A percentile compares a stretch with the other conserved stretches of the same genome.
Conservation (phyloP, 768 basidiomycete species). For the Termitomyces titanicus region DNA sequence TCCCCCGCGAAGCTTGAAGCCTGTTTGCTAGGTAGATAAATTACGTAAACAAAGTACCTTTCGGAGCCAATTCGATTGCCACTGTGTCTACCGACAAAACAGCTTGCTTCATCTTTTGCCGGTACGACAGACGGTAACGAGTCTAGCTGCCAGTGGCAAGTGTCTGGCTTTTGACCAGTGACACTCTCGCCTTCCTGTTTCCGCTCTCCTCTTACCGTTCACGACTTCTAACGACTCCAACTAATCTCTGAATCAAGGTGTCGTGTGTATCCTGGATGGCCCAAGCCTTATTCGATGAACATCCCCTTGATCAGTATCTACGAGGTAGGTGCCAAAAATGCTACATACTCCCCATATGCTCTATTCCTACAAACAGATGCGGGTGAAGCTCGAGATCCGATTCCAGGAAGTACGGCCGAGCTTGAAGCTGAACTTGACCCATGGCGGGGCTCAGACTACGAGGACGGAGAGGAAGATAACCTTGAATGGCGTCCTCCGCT, state of each 20-base stretch:
- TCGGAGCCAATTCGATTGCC: too few relatives aligned
- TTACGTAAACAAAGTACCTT: conserved; percentile 1
- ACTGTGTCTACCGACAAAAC: too few relatives aligned
- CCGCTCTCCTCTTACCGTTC: background rate
- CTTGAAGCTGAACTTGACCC: conserved; percentile 37
- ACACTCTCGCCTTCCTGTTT: background rate
- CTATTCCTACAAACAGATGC: conserved; percentile 37
- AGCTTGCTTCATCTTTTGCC: too few relatives aligned
- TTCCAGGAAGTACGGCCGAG: conserved; percentile 52
- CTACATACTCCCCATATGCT: background rate
- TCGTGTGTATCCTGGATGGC: conserved; percentile 47
- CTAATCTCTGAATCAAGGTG: background rate
- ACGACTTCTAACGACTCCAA: conserved; percentile 17
- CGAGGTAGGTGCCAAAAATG: conserved; percentile 43
- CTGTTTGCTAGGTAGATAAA: too few relatives aligned
- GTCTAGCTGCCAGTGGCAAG: conserved; percentile 1
- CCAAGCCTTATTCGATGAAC: conserved; percentile 73
- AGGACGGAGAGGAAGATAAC: conserved; percentile 14
- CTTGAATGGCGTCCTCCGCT: conserved; percentile 35
- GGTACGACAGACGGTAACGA: too few relatives aligned
- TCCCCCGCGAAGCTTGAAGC: too few relatives aligned
- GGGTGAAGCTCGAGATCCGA: conserved; percentile 51
- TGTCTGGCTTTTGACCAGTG: background rate
- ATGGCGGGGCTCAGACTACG: conserved; percentile 22
- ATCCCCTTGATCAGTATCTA: conserved; percentile 72